phyloP scores from a whole-genome alignment of 129 eudicot species.

The Silybum marianum region DNA sequence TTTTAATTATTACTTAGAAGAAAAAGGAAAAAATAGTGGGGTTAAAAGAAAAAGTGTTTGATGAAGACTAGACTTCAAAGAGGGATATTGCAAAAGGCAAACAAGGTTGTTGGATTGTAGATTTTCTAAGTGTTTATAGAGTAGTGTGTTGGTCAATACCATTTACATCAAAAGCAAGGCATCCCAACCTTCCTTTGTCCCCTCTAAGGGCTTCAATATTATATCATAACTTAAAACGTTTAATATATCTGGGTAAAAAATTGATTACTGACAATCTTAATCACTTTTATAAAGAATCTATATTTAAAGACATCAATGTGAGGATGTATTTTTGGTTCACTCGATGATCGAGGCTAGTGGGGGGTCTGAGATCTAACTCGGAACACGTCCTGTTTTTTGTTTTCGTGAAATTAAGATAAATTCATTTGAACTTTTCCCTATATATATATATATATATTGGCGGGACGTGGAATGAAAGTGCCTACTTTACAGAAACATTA shows the following conservation, averaged over 20 bases:
- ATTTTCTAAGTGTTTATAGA: constrained; percentile 20
- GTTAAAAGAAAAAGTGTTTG: constrained; percentile 8
- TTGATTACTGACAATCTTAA: too few relatives aligned
- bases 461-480: neutral
- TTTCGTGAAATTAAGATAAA: too few relatives aligned
- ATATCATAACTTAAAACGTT: neutral
- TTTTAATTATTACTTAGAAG: too few relatives aligned
- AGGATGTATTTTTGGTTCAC: too few relatives aligned
- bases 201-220: constrained; percentile 8
- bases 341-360: too few relatives aligned
- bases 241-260: too few relatives aligned
- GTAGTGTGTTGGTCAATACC: constrained; percentile 24
- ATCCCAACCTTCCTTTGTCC: constrained; percentile 20
- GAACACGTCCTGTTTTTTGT: too few relatives aligned
- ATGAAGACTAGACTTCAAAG: constrained; percentile 16
- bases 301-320: too few relatives aligned
- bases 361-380: too few relatives aligned
- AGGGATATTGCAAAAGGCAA: neutral
- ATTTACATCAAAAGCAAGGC: constrained; percentile 22
- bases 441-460: too few relatives aligned
- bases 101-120: constrained; percentile 2
- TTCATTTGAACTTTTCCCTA: too few relatives aligned
- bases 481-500: neutral
- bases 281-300: too few relatives aligned
- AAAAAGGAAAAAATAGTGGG: neutral